Conservation (phyloP, 2,329 filamentous ascomycete genomes). For the Orbilia blumenaviensis region DNA sequence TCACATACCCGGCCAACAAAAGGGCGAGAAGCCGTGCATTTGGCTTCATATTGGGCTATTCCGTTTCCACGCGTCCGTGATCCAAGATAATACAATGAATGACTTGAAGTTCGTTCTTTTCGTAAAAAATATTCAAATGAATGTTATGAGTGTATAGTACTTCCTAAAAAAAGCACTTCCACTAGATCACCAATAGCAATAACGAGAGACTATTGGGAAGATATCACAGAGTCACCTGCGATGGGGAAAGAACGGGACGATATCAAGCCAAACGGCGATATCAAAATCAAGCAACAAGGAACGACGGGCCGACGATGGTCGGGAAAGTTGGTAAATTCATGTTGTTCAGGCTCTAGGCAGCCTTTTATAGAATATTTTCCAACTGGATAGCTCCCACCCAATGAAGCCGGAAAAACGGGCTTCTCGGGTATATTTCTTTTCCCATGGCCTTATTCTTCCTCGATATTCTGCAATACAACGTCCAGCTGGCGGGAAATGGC, state of each 20-base stretch:
- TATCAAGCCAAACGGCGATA: not conserved
- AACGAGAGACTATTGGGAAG: conserved; percentile 4
- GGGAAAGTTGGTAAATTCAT: conserved; percentile 2
- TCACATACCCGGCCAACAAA: conserved; percentile 10
- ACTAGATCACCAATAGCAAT: conserved; percentile 4
- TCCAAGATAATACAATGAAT: not conserved
- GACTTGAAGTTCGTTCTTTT: conserved; percentile 5
- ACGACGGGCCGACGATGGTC: conserved; percentile 10
- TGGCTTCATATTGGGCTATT: conserved; percentile 6
- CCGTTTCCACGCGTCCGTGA: not conserved
- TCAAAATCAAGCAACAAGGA: conserved; percentile 8
- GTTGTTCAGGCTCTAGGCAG: not conserved
- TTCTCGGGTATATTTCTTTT: not conserved
- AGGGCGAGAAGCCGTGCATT: not conserved
- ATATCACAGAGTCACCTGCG: conserved; percentile 4
- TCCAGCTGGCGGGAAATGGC: not conserved
- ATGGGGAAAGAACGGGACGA: conserved; percentile 5
- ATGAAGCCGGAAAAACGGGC: not conserved
- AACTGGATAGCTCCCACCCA: not conserved
- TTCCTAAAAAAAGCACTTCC: conserved; percentile 1
- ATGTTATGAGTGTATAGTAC: conserved; percentile 8
- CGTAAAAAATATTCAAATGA: not conserved
- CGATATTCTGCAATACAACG: not conserved
- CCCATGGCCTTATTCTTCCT: too few relatives aligned
- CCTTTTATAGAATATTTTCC: conserved; percentile 7